A percentile compares a stretch with the other conserved stretches of the same genome.
Evolutionary conservation across 139 green algal genomes (phyloP).

Genomic region (Desmodesmus armatus): DNA sequence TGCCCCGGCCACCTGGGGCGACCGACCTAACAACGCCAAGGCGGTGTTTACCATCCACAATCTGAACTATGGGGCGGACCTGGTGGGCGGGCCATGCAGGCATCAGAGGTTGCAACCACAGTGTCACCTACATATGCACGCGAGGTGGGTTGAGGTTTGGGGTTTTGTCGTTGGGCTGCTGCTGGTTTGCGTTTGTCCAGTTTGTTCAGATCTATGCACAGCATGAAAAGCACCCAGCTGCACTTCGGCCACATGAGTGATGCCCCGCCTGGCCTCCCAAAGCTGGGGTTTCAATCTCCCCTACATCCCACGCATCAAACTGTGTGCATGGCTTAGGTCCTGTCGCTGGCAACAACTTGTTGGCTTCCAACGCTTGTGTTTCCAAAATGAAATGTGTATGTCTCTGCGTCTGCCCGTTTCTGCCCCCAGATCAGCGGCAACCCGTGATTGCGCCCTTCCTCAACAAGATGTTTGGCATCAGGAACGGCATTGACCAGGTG

Average conservation of each 20-base stretch:
- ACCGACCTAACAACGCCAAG: conserved; percentile 55
- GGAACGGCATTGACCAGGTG: conserved; percentile 97
- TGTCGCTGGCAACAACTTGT: not conserved
- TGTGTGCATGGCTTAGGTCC: too few species aligned
- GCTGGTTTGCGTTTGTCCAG: too few species aligned
- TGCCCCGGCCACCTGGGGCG: conserved; percentile 73
- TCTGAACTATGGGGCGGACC: conserved; percentile 89
- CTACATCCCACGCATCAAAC: too few species aligned
- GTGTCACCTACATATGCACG: conserved; percentile 95
- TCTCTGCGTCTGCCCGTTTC: too few species aligned
- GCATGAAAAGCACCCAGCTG: too few species aligned
- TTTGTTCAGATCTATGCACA: too few species aligned
- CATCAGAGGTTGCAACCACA: conserved; percentile 85
- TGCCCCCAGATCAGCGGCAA: conserved; percentile 73
- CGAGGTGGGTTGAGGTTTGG: conserved; percentile 67
- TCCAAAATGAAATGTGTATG: too few species aligned
- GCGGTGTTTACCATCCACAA: conserved; percentile 97
- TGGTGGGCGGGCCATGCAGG: conserved; percentile 83
- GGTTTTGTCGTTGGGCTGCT: not conserved
- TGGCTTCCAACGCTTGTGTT: not conserved
- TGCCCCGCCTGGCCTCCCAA: too few species aligned
- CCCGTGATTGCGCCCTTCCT: conserved; percentile 78
- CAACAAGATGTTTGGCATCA: conserved; percentile 89
- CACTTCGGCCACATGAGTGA: too few species aligned
- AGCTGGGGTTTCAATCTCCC: too few species aligned